Evolutionary conservation across 495 filamentous ascomycete genomes (phyloP).

Genomic region (Penicillium robsamsonii): DNA sequence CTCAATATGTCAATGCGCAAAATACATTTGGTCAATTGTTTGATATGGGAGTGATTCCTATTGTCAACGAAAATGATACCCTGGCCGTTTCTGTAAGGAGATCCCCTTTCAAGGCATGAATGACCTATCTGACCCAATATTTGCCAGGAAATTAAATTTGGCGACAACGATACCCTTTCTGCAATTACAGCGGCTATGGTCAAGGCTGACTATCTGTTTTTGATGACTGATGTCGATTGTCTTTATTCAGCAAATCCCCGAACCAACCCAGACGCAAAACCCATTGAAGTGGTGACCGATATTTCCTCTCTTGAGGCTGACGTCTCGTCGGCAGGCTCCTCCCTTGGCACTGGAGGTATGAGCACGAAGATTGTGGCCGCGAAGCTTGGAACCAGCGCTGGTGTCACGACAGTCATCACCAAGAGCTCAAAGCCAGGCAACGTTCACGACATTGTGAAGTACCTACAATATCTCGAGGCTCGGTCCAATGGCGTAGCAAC

Average conservation of each 20-base stretch:
- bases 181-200: constrained; percentile 97
- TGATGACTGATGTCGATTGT: constrained; percentile 99
- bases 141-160: constrained; percentile 90
- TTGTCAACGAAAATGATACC: constrained; percentile 99
- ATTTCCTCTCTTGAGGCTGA: constrained; percentile 83
- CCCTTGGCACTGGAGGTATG: constrained; percentile 96
- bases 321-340: constrained; percentile 84
- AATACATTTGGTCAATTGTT: constrained; percentile 89
- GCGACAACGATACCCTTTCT: constrained; percentile 95
- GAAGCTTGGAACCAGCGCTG: constrained; percentile 87
- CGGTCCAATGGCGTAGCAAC: constrained; percentile 15
- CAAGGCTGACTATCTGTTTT: constrained; percentile 92
- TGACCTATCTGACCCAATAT: neutral
- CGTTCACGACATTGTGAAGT: constrained; percentile 78
- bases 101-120: neutral
- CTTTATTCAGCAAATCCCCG: constrained; percentile 94
- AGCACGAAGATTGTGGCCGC: constrained; percentile 96
- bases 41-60: constrained; percentile 94
- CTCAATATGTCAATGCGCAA: constrained; percentile 93
- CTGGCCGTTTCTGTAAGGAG: constrained; percentile 73
- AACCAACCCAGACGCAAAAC: constrained; percentile 74
- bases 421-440: constrained; percentile 90
- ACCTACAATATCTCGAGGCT: constrained; percentile 61
- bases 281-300: constrained; percentile 91
- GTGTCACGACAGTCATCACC: constrained; percentile 94